Base-by-base conservation (phyloP, 257 asterid species). In the Gentiana straminea region DNA sequence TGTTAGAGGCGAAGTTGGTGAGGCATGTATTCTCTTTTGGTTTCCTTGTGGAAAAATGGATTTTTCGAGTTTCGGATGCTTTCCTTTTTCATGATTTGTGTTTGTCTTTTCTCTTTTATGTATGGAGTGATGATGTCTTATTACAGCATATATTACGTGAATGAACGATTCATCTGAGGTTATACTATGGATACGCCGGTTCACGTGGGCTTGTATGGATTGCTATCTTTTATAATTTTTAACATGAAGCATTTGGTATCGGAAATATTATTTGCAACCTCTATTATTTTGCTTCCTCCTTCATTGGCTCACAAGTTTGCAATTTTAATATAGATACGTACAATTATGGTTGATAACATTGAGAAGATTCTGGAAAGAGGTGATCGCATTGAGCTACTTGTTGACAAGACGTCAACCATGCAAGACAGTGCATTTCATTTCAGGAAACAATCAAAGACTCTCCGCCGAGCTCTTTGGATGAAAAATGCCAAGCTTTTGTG, bases 311-410 rank as follows among this genome's bases (percentile, higher is more conserved):
- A 41, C 46, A 41, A 41, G 46, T 1, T 41, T 3, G 10, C 46
- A 5, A 8, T 5, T 10, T 5, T 41, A 7, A 7, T 77, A 60
- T 85, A 89, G 99, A 80, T 92, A 58, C 91, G 94, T 51, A 84
- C 97, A 39, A 82, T 92, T 77, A 86, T 89, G 86, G 99, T 92
- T 77, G 96, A 92, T 74, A 89, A 92, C 81, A 89, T 92, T 67
- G 99, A 92, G 79, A 92, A 86, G 79, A 82, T 92, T 69, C 79
- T 92, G 8, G 99, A 92, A 70, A 84, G 99, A 73, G 99, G 99
- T 61, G 97, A 92, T 65, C 80, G 81, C 57, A 89, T 92, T 61
- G 99, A 92, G 78, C 96, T 92, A 73, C 96, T 92, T 36, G 94
- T 92, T 65, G 99, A 92, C 77, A 92, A 92, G 75, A 92, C 97